A percentile compares a stretch with the other conserved stretches of the same genome.
These are phyloP conservation scores for Podaxis sp. DNA, from an alignment of 768 basidiomycete species.

Conservation along the genomic window DNA sequence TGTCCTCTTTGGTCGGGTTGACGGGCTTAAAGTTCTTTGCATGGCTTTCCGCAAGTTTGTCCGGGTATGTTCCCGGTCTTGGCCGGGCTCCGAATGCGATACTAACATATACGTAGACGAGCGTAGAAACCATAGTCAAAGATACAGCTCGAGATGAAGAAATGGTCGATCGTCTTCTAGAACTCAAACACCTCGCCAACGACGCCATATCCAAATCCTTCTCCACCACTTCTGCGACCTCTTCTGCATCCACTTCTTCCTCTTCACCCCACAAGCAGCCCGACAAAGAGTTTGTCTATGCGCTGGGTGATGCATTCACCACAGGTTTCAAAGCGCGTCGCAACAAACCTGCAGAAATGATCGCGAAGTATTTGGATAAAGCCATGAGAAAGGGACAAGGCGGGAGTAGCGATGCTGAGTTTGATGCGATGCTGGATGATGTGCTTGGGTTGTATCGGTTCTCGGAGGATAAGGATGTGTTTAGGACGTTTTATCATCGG, in stretches of 20 bases:
- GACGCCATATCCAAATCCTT: constrained; percentile 48
- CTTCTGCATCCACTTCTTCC: background rate
- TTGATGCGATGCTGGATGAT: constrained; percentile 57
- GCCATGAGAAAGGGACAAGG: constrained; percentile 87
- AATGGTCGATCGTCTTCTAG: constrained; percentile 73
- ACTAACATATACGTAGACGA: constrained; percentile 31
- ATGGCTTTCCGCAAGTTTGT: constrained; percentile 59
- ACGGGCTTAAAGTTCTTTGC: constrained; percentile 47
- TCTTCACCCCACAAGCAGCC: constrained; percentile 27
- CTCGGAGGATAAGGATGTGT: constrained; percentile 92
- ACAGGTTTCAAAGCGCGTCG: constrained; percentile 70
- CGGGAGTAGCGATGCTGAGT: constrained; percentile 54
- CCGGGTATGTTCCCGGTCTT: constrained; percentile 36
- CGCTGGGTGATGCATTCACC: constrained; percentile 67
- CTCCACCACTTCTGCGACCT: constrained; percentile 17
- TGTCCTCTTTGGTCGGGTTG: constrained; percentile 54
- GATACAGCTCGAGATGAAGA: constrained; percentile 60
- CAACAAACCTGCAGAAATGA: constrained; percentile 88
- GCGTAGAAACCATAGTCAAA: constrained; percentile 61
- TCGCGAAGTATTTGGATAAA: constrained; percentile 86
- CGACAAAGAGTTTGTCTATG: constrained; percentile 60
- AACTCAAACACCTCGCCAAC: constrained; percentile 60
- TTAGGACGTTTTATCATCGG: constrained; percentile 88
- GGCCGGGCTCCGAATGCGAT: background rate
- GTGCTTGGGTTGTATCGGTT: constrained; percentile 77